These are phyloP conservation scores for Vanilla planifolia DNA, from an alignment of 106 monocot genomes.

Conservation along the genomic window DNA sequence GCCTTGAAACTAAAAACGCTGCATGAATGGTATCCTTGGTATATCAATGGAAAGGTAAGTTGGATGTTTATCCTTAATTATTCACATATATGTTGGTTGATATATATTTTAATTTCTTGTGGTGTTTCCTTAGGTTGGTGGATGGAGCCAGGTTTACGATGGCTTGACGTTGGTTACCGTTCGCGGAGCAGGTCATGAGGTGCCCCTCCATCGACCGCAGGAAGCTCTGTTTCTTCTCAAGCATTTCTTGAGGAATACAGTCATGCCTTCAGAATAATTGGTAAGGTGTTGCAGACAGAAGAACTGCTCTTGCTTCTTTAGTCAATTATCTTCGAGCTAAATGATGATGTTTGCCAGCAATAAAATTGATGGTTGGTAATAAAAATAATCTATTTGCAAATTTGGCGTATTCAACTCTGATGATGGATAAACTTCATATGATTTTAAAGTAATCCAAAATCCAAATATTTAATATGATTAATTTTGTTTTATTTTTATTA, in stretches of 20 bases:
- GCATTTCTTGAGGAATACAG: constrained; percentile 61
- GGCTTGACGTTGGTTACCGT: constrained; percentile 71
- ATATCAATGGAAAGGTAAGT: constrained; percentile 59
- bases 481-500: too few relatives aligned
- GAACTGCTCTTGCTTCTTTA: too few relatives aligned
- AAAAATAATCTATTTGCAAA: too few relatives aligned
- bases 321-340: too few relatives aligned
- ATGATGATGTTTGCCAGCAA: too few relatives aligned
- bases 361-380: too few relatives aligned
- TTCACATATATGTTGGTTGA: background rate
- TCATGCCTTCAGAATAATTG: constrained; percentile 32
- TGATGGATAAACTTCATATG: too few relatives aligned
- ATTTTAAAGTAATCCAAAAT: too few relatives aligned
- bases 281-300: too few relatives aligned
- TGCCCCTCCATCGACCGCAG: constrained; percentile 73
- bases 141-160: constrained; percentile 90
- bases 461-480: too few relatives aligned
- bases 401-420: too few relatives aligned
- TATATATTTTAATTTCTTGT: background rate
- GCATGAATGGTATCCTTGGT: constrained; percentile 79
- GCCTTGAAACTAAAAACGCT: constrained; percentile 75
- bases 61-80: background rate
- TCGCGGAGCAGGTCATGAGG: constrained; percentile 84
- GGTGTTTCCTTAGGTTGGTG: constrained; percentile 48
- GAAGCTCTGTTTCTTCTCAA: constrained; percentile 71